Evolutionary conservation across 768 basidiomycete genomes (phyloP).

Genomic region (Hemileccinum rubropunctum): DNA sequence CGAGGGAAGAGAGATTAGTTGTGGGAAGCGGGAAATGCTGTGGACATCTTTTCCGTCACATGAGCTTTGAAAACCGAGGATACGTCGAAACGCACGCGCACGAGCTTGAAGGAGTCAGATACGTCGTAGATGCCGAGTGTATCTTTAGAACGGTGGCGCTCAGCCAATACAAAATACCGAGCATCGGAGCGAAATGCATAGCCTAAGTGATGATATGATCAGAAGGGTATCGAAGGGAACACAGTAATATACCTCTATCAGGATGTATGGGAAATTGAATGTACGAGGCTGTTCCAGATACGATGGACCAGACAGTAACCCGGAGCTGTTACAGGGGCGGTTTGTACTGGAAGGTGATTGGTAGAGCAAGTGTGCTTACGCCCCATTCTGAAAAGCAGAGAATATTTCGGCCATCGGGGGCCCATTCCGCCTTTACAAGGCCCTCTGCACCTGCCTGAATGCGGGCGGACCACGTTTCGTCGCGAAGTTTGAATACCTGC

Average conservation of each 20-base stretch:
- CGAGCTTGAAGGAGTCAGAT: constrained; percentile 63
- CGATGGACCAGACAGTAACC: constrained; percentile 82
- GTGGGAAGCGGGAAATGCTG: constrained; percentile 88
- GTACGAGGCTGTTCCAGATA: constrained; percentile 70
- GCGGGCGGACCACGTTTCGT: constrained; percentile 74
- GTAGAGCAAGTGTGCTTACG: constrained; percentile 51
- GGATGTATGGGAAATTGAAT: constrained; percentile 85
- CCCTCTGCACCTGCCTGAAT: constrained; percentile 84
- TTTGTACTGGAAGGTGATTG: constrained; percentile 1
- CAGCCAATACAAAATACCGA: constrained; percentile 81
- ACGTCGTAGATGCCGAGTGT: constrained; percentile 83
- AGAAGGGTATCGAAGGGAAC: background rate
- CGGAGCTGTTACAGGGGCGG: constrained; percentile 54
- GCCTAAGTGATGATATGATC: constrained; percentile 42
- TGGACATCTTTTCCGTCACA: constrained; percentile 14
- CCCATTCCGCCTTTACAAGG: constrained; percentile 87
- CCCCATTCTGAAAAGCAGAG: constrained; percentile 94
- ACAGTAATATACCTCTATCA: constrained; percentile 55
- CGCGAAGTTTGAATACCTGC: constrained; percentile 74
- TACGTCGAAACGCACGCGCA: constrained; percentile 46
- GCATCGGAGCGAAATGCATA: constrained; percentile 79
- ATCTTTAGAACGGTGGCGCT: constrained; percentile 89
- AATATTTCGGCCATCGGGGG: constrained; percentile 76
- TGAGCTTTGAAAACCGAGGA: constrained; percentile 12
- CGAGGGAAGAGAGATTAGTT: constrained; percentile 62